phyloP scores from a whole-genome alignment of 1,284 basidiomycete species.

The Calocybe gambosa region DNA sequence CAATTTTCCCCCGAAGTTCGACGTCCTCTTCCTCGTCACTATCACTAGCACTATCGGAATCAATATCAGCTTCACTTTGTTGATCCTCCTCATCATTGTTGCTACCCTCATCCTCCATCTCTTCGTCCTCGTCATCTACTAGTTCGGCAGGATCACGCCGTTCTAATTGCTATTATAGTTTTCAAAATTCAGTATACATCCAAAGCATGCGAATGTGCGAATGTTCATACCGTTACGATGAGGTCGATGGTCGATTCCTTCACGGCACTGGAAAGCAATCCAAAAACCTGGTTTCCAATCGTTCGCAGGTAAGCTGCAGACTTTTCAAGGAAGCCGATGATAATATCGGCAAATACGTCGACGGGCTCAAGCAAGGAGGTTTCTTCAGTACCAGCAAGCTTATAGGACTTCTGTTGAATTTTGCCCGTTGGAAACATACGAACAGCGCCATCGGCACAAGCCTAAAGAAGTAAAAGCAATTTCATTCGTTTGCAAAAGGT shows the following conservation, averaged over 20 bases:
- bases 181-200: slow-evolving; percentile 2
- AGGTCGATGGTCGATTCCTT: slow-evolving; percentile 77
- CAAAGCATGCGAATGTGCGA: slow-evolving; percentile 2
- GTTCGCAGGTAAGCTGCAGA: slow-evolving; percentile 80
- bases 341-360: slow-evolving; percentile 81
- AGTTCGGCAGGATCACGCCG: slow-evolving; percentile 58
- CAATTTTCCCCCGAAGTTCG: slow-evolving; percentile 72
- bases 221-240: slow-evolving; percentile 67
- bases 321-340: slow-evolving; percentile 86
- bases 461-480: slow-evolving; percentile 27
- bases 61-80: slow-evolving; percentile 29
- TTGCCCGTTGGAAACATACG: slow-evolving; percentile 44
- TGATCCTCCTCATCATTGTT: slow-evolving; percentile 37
- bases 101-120: slow-evolving; percentile 35
- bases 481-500: neutral
- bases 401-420: slow-evolving; percentile 40
- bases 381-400: slow-evolving; percentile 26
- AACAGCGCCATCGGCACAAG: slow-evolving; percentile 45
- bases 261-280: slow-evolving; percentile 65
- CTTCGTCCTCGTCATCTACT: slow-evolving; percentile 40
- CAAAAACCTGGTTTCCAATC: slow-evolving; percentile 80
- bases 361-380: slow-evolving; percentile 48
- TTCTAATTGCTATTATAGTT: slow-evolving; percentile 70
- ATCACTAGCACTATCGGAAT: slow-evolving; percentile 45
- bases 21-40: slow-evolving; percentile 40